Base-by-base conservation (phyloP, 2,329 filamentous ascomycete genomes). In the Apiospora sp. region DNA sequence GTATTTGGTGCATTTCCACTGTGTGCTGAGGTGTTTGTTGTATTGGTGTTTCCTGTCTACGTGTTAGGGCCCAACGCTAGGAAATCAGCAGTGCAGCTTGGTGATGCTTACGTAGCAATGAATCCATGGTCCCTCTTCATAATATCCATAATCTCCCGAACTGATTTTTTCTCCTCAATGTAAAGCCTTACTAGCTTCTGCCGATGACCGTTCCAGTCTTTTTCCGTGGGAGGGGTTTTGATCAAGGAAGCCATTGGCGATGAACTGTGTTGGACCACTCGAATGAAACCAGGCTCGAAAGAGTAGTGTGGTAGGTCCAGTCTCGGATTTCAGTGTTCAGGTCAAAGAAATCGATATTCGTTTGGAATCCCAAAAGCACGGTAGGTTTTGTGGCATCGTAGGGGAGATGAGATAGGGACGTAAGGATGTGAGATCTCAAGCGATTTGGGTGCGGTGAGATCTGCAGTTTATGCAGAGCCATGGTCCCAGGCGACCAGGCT, bases 81-180 rank as follows among this genome's bases (percentile, higher is more conserved):
- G 3, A 27, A 3, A 7, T 1, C 3, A 4, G 8, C 0, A 8
- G 19, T 6, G 27, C 4, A 34, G 19, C 4, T 0, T 19, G 27
- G 6, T 51, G 1, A 51, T 4, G 34, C 51, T 19, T 30, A 58
- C 27, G 51, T 7, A 7, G 51, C 51, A 7, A 2, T 58, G 51
- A 58, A 58, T 1, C 10, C 0, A 30, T 58, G 13, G 0, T 58
- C 4, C 14, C 8, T 16, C 24, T 34, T 8, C 51, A 58, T 58
- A 27, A 19, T 1, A 2, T 0, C 1, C 14, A 2, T 19, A 14
- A 58, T 58, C 14, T 58, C 6, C 1, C 7, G 27, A 19, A 58
- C 51, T 0, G 51, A 58, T 4, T 19, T 58, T 27, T 34, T 58
- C 51, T 58, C 3, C 24, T 34, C 51, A 27, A 58, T 2, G 14